Conservation (phyloP, 139 green algal species). For the Pedinophyceae sp. region DNA sequence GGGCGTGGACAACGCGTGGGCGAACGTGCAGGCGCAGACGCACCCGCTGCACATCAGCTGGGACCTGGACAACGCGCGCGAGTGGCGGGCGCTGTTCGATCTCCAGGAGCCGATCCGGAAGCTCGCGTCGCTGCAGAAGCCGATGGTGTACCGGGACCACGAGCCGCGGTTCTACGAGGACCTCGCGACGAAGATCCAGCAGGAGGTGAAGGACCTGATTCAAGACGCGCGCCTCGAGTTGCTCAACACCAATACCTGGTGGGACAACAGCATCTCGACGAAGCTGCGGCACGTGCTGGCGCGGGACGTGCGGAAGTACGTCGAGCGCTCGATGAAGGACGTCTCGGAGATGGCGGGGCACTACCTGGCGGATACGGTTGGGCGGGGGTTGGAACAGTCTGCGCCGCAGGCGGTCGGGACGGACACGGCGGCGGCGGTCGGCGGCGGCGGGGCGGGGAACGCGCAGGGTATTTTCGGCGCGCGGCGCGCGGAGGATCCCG, state of each 20-base stretch:
- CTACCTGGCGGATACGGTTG: no score
- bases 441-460: no score
- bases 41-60: constrained; percentile 5
- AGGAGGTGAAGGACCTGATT: background rate
- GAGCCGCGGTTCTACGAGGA: background rate
- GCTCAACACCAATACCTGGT: background rate
- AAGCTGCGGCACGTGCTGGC: no score
- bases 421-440: no score
- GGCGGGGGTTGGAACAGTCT: no score
- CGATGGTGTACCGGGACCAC: background rate
- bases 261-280: background rate
- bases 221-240: background rate
- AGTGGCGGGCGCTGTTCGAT: background rate
- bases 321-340: no score
- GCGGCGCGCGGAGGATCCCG: no score
- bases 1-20: constrained; percentile 4
- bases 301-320: no score
- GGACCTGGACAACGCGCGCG: constrained; percentile 3
- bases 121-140: background rate
- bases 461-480: no score
- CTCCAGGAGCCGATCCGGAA: background rate
- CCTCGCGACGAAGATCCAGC: background rate
- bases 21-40: constrained; percentile 4
- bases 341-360: no score
- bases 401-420: no score